phyloP scores from a whole-genome alignment of 306 rosid genomes.

The Cucumis hystrix region DNA sequence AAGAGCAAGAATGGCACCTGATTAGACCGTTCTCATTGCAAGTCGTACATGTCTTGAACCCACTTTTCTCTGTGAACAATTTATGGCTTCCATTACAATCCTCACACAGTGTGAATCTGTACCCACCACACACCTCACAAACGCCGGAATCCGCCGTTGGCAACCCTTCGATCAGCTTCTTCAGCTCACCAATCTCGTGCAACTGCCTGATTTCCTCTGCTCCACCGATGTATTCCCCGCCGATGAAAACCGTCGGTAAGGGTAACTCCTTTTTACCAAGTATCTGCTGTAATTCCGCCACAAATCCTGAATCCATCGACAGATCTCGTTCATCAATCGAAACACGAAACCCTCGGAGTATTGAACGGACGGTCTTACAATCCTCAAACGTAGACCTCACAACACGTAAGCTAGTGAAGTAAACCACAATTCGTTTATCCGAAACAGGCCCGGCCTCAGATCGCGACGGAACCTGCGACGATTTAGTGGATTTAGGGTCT shows the following conservation, averaged over 20 bases:
- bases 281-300: slow-evolving; percentile 46
- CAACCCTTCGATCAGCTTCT: slow-evolving; percentile 64
- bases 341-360: slow-evolving; percentile 59
- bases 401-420: slow-evolving; percentile 87
- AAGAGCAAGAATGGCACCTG: slow-evolving; percentile 78
- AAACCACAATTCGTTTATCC: slow-evolving; percentile 64
- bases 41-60: slow-evolving; percentile 48
- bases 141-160: slow-evolving; percentile 44
- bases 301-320: slow-evolving; percentile 67
- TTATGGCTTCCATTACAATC: slow-evolving; percentile 72
- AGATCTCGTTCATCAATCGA: slow-evolving; percentile 77
- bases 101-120: slow-evolving; percentile 57
- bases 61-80: slow-evolving; percentile 51
- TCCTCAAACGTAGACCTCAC: slow-evolving; percentile 71
- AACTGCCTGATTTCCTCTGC: slow-evolving; percentile 65
- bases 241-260: slow-evolving; percentile 68
- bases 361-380: slow-evolving; percentile 62
- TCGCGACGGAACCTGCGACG: slow-evolving; percentile 9
- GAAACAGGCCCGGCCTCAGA: slow-evolving; percentile 22
- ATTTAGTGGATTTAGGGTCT: slow-evolving; percentile 13
- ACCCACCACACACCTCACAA: slow-evolving; percentile 61
- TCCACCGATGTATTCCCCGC: slow-evolving; percentile 75
- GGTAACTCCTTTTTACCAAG: slow-evolving; percentile 31
- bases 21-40: slow-evolving; percentile 84
- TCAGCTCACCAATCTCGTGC: slow-evolving; percentile 83